Base-by-base conservation (phyloP, 2,329 filamentous ascomycete genomes). In the Alternaria panax region DNA sequence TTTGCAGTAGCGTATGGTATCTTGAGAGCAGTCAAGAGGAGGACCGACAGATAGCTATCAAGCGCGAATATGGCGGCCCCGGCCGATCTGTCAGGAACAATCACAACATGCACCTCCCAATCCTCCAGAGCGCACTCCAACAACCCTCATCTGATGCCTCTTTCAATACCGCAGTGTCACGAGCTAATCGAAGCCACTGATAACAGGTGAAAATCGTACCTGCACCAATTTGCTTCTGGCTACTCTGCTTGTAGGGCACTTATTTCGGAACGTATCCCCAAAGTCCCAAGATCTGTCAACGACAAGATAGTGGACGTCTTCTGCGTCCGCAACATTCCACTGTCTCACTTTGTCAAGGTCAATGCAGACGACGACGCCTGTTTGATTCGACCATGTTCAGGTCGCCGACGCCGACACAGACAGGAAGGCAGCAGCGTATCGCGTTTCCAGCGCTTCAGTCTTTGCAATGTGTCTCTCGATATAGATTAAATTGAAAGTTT, bases 401-500 rank as follows among this genome's bases (percentile, higher is more conserved):
- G 84, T 7, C 76, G 78, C 22, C 60, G 62, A 1, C 36, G 34
- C n/a, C 34, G n/a, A 6, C 34, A 38, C n/a, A 38, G 34, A 38
- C 34, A 38, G 11, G 34, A 38, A 8, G 34, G 58, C 7, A 43
- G 36, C 30, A 55, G 61, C 25, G 36, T 43, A 14, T 64, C 63
- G 18, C 57, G 55, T 22, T 75, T 73, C 51, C 43, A 53, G 22
- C 60, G 62, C 24, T 82, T 82, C 14, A 54, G 50, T 7, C 56
- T 58, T 5, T 57, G 81, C 1, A 87, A 87, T 55, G 82, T 80
- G 20, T 81, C 80, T 0, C 75, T 87, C 0, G 78, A 85, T 58
- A 16, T 82, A 0, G 80, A 87, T 54, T 82, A 87, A 55, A 81
- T 86, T 70, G 77, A 83, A 24, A 69, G 78, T 0, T 66, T 86